Conservation (phyloP, 305 asterid species). For the Fraxinus paxiana region DNA sequence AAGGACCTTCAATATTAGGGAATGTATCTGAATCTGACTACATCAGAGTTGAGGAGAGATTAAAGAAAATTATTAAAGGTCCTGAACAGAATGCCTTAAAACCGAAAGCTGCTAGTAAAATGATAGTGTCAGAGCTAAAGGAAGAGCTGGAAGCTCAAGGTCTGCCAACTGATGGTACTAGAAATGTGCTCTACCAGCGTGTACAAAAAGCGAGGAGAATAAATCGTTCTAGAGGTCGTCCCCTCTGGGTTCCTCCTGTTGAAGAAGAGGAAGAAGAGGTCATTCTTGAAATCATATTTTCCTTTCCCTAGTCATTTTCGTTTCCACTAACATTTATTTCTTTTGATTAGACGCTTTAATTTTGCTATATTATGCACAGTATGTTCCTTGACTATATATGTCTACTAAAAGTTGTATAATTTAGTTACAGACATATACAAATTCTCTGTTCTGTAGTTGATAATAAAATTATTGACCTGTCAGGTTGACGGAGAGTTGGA, state of each 20-base stretch:
- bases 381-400: neutral
- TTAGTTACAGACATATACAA: neutral
- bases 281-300: conserved; percentile 18
- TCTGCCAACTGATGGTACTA: conserved; percentile 91
- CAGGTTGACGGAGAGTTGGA: conserved; percentile 93
- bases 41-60: conserved; percentile 80
- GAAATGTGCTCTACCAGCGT: conserved; percentile 97
- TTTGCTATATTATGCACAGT: neutral
- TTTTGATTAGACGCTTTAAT: neutral
- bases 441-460: conserved; percentile 10
- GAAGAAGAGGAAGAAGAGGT: conserved; percentile 99
- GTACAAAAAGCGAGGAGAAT: conserved; percentile 99
- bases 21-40: conserved; percentile 73
- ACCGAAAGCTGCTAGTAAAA: conserved; percentile 99
- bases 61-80: conserved; percentile 82
- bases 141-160: conserved; percentile 98
- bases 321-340: conserved; percentile 14
- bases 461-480: conserved; percentile 5
- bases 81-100: conserved; percentile 77
- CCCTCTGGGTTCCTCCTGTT: conserved; percentile 98
- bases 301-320: conserved; percentile 2
- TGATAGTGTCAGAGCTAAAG: conserved; percentile 86
- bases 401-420: conserved; percentile 1
- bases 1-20: conserved; percentile 79
- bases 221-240: conserved; percentile 95